Evolutionary conservation across 352 stramenopile genomes (phyloP).

Genomic region (Salisapilia sapeloensis): DNA sequence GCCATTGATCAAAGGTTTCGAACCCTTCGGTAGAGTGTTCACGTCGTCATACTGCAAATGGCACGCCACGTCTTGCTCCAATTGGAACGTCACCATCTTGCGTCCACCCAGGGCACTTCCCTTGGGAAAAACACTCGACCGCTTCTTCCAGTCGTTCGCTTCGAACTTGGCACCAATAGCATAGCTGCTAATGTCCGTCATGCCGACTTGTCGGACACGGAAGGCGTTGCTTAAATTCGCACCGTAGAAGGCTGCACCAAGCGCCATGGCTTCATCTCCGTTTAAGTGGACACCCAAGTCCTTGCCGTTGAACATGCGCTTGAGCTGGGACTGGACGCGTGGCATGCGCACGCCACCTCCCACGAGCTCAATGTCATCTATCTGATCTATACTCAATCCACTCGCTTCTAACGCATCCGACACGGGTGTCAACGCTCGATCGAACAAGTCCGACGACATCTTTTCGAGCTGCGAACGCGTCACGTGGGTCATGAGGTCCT

Average conservation of each 20-base stretch:
- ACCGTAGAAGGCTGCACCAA: constrained; percentile 90
- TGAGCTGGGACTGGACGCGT: constrained; percentile 85
- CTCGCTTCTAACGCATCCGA: constrained; percentile 72
- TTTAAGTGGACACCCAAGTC: constrained; percentile 95
- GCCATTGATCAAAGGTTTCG: constrained; percentile 64
- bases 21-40: constrained; percentile 48
- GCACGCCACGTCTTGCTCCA: constrained; percentile 83
- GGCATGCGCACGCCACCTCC: constrained; percentile 93
- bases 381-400: constrained; percentile 81
- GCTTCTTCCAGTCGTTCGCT: constrained; percentile 80
- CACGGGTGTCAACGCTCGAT: constrained; percentile 73
- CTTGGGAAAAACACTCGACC: constrained; percentile 83
- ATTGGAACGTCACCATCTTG: constrained; percentile 91
- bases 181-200: constrained; percentile 88
- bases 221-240: constrained; percentile 95
- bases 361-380: constrained; percentile 93
- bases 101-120: constrained; percentile 73
- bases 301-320: constrained; percentile 47
- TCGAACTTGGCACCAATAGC: constrained; percentile 76
- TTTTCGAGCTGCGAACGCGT: constrained; percentile 86
- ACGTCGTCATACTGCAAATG: constrained; percentile 86
- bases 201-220: constrained; percentile 88
- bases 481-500: constrained; percentile 86
- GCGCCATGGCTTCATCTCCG: constrained; percentile 94
- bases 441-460: constrained; percentile 79